Base-by-base conservation (phyloP, 768 basidiomycete genomes). In the Suillus paluster region DNA sequence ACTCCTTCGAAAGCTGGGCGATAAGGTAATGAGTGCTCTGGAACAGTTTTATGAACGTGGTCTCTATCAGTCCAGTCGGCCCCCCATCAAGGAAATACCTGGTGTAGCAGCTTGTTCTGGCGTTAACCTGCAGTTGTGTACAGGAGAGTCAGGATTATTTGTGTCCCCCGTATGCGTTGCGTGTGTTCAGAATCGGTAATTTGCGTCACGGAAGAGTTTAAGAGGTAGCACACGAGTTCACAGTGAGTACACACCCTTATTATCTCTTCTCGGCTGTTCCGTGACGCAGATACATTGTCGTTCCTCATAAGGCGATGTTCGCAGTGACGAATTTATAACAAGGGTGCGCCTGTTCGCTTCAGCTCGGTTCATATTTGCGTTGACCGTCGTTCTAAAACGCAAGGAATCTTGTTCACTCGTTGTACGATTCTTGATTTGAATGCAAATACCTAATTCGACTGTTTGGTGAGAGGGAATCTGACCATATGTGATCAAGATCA, bases 381-480 rank as follows among this genome's bases (percentile, higher is more conserved):
- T 42, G 19, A 44, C 34, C 49, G 57, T n/a, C 33, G 56, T 39
- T 58, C 45, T 44, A 45, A 52, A 48, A 59, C 41, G 57, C 42
- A 48, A 27, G 48, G 27, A 30, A 49, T n/a, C 19, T 23, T 3
- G 11, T 45, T 45, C 5, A 45, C 21, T 52, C 30, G 30, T 52
- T 34, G 19, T 50, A 2, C 49, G 10, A 30, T 30, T 50, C 30
- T 50, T 30, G 48, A 30, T 49, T 49, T 50, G 49, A 50, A 50
- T 33, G 19, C 30, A 50, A 53, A 46, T 65, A 63, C 61, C 38
- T 65, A 66, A 75, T 75, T 70, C 73, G 72, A 75, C 59, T 71
- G 73, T 74, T 73, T 66, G 72, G 72, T 73, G 73, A 66, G 61
- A 63, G 25, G 70, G 70, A 69, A 75, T 61, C 64, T 66, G 61